Base-by-base conservation (phyloP, 345 rosid genomes). In the Camelina sativa region DNA sequence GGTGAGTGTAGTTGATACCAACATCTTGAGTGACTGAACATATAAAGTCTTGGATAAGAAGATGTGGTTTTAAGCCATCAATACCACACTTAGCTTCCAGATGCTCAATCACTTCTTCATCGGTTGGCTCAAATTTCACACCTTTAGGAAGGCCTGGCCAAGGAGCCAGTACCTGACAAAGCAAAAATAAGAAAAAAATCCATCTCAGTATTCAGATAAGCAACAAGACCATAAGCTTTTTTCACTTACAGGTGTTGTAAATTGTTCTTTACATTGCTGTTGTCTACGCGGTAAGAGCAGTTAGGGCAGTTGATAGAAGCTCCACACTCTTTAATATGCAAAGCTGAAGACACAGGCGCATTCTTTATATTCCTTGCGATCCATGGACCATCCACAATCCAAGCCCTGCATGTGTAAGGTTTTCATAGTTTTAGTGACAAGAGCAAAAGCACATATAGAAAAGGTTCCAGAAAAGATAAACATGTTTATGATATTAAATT, bases 61-160 rank as follows among this genome's bases (percentile, higher is more conserved):
- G 1, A 61, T 91, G 87, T 9, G 86, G 82, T 52, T 79, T 72
- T 4, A 77, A 78, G 70, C 75, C 80, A 65, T 86, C 84, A 70
- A 82, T 58, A 19, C 97, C 88, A 65, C 98, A 86, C 70, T 89
- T 89, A 12, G 93, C 93, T n/a, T 86, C 91, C 69, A 94, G 81
- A 81, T 91, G 97, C 53, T 85, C 86, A 4, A 94, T 30, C 47
- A 91, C 84, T 75, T 90, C 87, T 11, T 65, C 80, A 80, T 91
- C 97, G 40, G 98, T 84, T 7, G 97, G 98, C 72, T 90, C 97
- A 71, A 94, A 94, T 77, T 91, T 91, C 10, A 94, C 97, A 62
- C 98, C 98, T 74, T 74, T 83, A 34, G 97, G 98, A 44, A 94
- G 85, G 9, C 96, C 97, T 20, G 92, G 92, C 97, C 97, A 94